A percentile compares a stretch with the other conserved stretches of the same genome.
Conservation (phyloP, 768 basidiomycete species). For the Collybiopsis confluens region DNA sequence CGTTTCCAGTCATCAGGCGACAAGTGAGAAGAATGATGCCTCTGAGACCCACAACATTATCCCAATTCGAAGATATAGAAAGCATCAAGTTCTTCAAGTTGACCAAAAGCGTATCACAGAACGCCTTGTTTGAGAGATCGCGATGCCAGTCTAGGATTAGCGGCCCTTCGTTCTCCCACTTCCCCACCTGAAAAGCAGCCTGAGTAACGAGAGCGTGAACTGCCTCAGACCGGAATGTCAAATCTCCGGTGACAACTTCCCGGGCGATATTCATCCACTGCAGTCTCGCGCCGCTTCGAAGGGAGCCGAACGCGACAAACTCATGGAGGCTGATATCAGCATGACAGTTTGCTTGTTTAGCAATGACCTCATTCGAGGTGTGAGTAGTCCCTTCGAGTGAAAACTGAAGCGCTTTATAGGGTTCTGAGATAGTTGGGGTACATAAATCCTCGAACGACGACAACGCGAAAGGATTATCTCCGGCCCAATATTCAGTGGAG, state of each 20-base stretch:
- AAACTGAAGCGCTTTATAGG: slow-evolving; percentile 31
- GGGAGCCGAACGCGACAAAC: slow-evolving; percentile 36
- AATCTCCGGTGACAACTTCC: slow-evolving; percentile 33
- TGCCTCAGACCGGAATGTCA: slow-evolving; percentile 35
- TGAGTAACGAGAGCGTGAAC: slow-evolving; percentile 41
- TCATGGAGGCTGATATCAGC: slow-evolving; percentile 39
- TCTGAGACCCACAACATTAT: slow-evolving; percentile 23
- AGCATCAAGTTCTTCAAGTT: slow-evolving; percentile 31
- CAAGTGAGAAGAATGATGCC: slow-evolving; percentile 19
- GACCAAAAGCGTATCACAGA: slow-evolving; percentile 30
- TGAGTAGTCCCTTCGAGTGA: slow-evolving; percentile 32
- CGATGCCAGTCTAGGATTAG: slow-evolving; percentile 33
- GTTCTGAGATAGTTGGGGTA: slow-evolving; percentile 13
- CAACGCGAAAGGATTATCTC: neutral
- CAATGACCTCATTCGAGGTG: slow-evolving; percentile 39
- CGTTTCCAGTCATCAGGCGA: slow-evolving; percentile 30
- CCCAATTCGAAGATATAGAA: slow-evolving; percentile 38
- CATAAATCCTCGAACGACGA: slow-evolving; percentile 10
- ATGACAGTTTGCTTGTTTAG: slow-evolving; percentile 37
- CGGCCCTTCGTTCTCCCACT: slow-evolving; percentile 10
- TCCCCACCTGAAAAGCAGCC: slow-evolving; percentile 39
- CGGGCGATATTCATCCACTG: slow-evolving; percentile 51
- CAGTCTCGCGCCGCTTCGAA: slow-evolving; percentile 39
- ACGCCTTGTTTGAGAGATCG: slow-evolving; percentile 27
- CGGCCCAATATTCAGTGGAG: slow-evolving; percentile 12